Base-by-base conservation (phyloP, 1,139 yeast genomes). In the Zygosaccharomyces pseudobailii region DNA sequence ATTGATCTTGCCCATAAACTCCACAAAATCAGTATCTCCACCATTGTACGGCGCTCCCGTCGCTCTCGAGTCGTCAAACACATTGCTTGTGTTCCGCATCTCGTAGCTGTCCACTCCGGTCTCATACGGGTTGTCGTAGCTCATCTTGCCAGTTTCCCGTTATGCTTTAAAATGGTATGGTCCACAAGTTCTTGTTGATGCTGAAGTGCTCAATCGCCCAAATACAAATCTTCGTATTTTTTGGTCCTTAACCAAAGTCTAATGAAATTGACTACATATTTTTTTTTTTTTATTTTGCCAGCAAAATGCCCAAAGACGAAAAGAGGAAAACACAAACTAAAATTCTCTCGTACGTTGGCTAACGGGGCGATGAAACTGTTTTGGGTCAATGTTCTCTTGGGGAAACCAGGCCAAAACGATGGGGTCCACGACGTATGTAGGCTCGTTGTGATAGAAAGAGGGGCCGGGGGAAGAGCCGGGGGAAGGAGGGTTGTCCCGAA, bases 1-100 rank as follows among this genome's bases (percentile, higher is more conserved):
- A 65, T 87, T 92, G 55, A 92, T 81, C 63, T 85, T 87, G 59
- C 81, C 78, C 84, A 90, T 89, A 68, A 85, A 90, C 47, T 76
- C 75, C 49, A 84, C 86, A 69, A 85, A 84, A 63, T 84, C 92
- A 51, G 73, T 74, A 41, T 60, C 63, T 28, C 48, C 49, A n/a
- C 37, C 47, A 28, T 50, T 40, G 35, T 21, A 40, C 40, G 38
- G 49, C 38, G 37, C 44, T 19, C 34, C 30, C 17, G 41, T 32
- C 22, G 41, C 41, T 28, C 34, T 32, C 17, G 41, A 38, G 32
- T 38, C 41, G 31, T 38, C 41, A 19, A 38, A 38, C 17, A 38
- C 41, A 20, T 38, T 38, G 13, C 32, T 46, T 28, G 41, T 20
- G 31, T 38, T 38, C 22, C 37, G 41, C 52, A 50, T 51, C 47